Base-by-base conservation (phyloP, 768 basidiomycete species). In the Boletus sp. region DNA sequence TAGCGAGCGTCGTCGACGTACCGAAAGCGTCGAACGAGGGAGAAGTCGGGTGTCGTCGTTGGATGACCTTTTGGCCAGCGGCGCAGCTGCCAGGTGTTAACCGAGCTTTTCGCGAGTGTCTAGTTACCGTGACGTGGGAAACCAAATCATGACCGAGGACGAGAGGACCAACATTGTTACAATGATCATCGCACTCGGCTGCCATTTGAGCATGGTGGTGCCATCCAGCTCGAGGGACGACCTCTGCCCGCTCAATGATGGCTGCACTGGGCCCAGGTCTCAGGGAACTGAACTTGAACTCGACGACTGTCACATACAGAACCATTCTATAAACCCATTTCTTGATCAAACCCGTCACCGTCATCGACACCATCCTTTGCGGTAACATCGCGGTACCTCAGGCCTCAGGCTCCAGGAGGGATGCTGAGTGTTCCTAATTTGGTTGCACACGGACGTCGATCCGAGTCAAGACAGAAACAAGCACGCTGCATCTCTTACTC, bases 341-440 rank as follows among this genome's bases (percentile, higher is more conserved):
- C 4, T 14, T 12, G 24, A 55, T 20, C n/a, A 33, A 10, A n/a
- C 20, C 24, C 7, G 10, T 18, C 20, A 28, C 24, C 9, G 36
- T 11, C n/a, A 20, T 30, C 17, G 20, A 33, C 12, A 17, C 15
- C 18, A 6, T 20, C 20, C 6, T 29, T 32, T 40, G 46, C 28
- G 28, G 28, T 45, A 15, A 14, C 44, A 18, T 44, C 8, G 40
- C 39, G 45, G 37, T 47, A n/a, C 30, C 9, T 46, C 28, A n/a
- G n/a, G 12, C 44, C n/a, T 6, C 42, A 44, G 18, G n/a, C n/a
- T 18, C 17, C 33, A 28, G 44, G 40, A 48, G n/a, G 41, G 7
- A 2, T 28, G 4, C 47, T 36, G 9, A 61, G 46, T 32, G 11
- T 54, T 42, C 56, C 57, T 35, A 47, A 42, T 51, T 50, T 40